Evolutionary conservation across 2,329 filamentous ascomycete species (phyloP).

Genomic region (Claviceps digitariae): DNA sequence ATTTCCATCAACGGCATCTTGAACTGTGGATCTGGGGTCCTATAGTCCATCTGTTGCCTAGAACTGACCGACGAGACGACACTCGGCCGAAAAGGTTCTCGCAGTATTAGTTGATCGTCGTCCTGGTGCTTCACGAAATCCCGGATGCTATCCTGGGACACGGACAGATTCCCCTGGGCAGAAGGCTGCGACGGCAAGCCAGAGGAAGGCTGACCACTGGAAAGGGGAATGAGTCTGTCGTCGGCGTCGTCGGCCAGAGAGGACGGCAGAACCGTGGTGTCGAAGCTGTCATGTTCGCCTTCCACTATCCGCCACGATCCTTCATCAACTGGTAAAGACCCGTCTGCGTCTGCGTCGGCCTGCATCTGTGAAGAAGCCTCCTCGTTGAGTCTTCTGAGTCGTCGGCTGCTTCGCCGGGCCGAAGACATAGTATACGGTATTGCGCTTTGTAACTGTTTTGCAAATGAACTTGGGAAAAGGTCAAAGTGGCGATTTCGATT

Average conservation of each 20-base stretch:
- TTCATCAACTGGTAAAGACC: conserved; percentile 31
- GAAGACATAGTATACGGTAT: background rate
- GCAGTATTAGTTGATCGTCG: conserved; percentile 40
- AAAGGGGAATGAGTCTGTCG: conserved; percentile 20
- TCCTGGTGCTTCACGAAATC: conserved; percentile 39
- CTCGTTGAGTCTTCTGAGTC: background rate
- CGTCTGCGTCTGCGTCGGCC: conserved; percentile 6
- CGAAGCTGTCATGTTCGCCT: conserved; percentile 47
- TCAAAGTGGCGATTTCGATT: background rate
- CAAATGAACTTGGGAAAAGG: background rate
- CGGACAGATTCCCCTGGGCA: conserved; percentile 20
- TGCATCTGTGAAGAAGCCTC: background rate
- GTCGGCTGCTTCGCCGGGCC: background rate
- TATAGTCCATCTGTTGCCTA: conserved; percentile 13
- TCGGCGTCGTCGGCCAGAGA: conserved; percentile 26
- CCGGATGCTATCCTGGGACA: conserved; percentile 42
- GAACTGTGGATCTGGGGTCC: conserved; percentile 36
- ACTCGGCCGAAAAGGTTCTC: conserved; percentile 42
- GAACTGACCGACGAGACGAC: conserved; percentile 27
- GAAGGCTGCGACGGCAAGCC: conserved; percentile 33
- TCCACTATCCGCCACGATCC: conserved; percentile 47
- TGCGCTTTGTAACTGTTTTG: background rate
- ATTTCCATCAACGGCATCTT: conserved; percentile 37
- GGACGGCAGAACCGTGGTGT: conserved; percentile 37
- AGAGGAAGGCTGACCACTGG: conserved; percentile 23